Percentiles rank a stretch among this genome's conserved stretches.
phyloP scores from a whole-genome alignment of 371 early-diverging fungal genomes.

The Actinomucor elegans region DNA sequence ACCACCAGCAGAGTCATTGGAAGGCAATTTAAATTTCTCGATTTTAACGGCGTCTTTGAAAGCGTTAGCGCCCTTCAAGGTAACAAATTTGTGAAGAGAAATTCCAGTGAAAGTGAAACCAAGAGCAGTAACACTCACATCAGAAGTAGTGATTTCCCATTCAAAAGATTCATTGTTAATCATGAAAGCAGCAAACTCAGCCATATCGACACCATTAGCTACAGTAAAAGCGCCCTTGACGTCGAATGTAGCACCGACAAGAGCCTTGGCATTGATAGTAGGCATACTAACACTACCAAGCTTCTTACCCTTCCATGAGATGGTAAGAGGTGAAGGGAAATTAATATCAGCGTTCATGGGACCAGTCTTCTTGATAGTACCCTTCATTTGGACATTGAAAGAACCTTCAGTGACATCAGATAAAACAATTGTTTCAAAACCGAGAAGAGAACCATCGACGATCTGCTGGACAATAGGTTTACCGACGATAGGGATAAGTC shows the following conservation, averaged over 20 bases:
- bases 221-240: slow-evolving; percentile 46
- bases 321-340: slow-evolving; percentile 47
- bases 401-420: slow-evolving; percentile 46
- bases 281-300: slow-evolving; percentile 55
- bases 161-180: slow-evolving; percentile 53
- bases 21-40: slow-evolving; percentile 54
- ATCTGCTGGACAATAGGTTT: slow-evolving; percentile 59
- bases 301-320: slow-evolving; percentile 46
- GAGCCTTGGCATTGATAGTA: slow-evolving; percentile 39
- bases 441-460: slow-evolving; percentile 51
- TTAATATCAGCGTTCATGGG: slow-evolving; percentile 59
- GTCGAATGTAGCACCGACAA: slow-evolving; percentile 48
- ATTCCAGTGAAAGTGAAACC: slow-evolving; percentile 55
- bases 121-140: slow-evolving; percentile 55
- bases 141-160: slow-evolving; percentile 52
- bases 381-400: slow-evolving; percentile 57
- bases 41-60: slow-evolving; percentile 55
- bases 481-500: slow-evolving; percentile 54
- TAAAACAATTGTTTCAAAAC: slow-evolving; percentile 46
- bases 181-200: slow-evolving; percentile 51
- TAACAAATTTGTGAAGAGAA: slow-evolving; percentile 50
- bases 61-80: slow-evolving; percentile 51
- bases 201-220: slow-evolving; percentile 41
- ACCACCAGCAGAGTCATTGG: slow-evolving; percentile 57
- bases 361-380: slow-evolving; percentile 58